Conservation (phyloP, 116 monocot genomes). For the Papilionanthe hybrid region DNA sequence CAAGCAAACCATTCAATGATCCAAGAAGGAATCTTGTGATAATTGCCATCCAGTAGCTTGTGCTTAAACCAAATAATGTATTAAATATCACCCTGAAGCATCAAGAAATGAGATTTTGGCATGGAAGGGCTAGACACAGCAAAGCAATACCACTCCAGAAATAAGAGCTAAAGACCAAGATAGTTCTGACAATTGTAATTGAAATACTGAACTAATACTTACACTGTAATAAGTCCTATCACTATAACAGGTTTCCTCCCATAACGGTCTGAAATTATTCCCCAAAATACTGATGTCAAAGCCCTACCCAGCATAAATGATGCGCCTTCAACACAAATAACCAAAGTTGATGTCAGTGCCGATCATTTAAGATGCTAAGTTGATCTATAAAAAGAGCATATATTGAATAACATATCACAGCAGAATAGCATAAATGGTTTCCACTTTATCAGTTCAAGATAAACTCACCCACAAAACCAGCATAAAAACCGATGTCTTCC, state of each 20-base stretch:
- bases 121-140: background rate
- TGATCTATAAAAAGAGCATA: background rate
- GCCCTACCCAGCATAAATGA: constrained; percentile 59
- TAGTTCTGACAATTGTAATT: background rate
- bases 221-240: constrained; percentile 14
- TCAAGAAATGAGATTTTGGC: background rate
- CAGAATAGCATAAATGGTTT: background rate
- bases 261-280: constrained; percentile 18
- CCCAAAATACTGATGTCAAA: constrained; percentile 42
- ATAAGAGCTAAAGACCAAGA: background rate
- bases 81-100: constrained; percentile 41
- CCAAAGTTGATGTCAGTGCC: background rate
- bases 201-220: background rate
- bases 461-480: constrained; percentile 63
- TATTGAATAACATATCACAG: background rate
- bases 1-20: constrained; percentile 46
- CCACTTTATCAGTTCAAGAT: background rate
- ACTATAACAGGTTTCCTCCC: constrained; percentile 32
- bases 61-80: constrained; percentile 40
- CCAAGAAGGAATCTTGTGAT: constrained; percentile 48
- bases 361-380: background rate
- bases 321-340: constrained; percentile 19
- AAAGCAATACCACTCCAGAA: constrained; percentile 1
- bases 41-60: constrained; percentile 56
- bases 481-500: constrained; percentile 78